phyloP scores from a whole-genome alignment of 805 yeast species.

The Candida piceae region DNA sequence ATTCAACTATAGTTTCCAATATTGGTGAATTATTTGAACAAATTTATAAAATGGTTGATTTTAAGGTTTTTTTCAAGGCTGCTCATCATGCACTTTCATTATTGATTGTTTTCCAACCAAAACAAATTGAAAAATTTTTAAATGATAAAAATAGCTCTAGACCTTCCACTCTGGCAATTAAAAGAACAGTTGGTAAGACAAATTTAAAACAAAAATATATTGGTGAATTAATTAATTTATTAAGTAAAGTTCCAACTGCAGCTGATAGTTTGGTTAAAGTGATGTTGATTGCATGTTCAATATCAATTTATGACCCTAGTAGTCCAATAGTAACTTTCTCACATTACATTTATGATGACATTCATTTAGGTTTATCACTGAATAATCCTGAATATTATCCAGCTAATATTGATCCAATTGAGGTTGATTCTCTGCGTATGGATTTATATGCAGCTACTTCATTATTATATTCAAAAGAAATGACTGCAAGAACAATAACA shows the following conservation, averaged over 20 bases:
- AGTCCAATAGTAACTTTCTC: constrained; percentile 29
- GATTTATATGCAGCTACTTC: constrained; percentile 23
- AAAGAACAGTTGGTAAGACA: constrained; percentile 19
- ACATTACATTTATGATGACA: constrained; percentile 15
- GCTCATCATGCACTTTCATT: constrained; percentile 31
- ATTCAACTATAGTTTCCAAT: constrained; percentile 13
- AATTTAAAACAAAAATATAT: constrained; percentile 24
- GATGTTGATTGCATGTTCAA: constrained; percentile 30
- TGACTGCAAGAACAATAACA: constrained; percentile 10
- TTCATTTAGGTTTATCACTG: constrained; percentile 26
- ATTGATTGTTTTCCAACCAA: constrained; percentile 30
- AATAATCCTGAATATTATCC: constrained; percentile 24
- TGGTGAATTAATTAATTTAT: constrained; percentile 18
- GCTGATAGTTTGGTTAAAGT: constrained; percentile 29
- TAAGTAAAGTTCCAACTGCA: constrained; percentile 20
- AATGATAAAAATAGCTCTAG: constrained; percentile 17
- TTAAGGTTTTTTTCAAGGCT: constrained; percentile 24
- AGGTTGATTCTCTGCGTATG: constrained; percentile 19
- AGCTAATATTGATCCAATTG: constrained; percentile 11
- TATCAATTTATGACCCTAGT: constrained; percentile 20
- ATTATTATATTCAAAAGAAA: constrained; percentile 16
- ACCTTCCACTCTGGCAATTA: constrained; percentile 18
- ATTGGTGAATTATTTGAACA: constrained; percentile 35
- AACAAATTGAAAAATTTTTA: constrained; percentile 24
- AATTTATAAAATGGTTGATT: constrained; percentile 26